phyloP scores from a whole-genome alignment of 2,329 filamentous ascomycete species.

The Nemania sp. region DNA sequence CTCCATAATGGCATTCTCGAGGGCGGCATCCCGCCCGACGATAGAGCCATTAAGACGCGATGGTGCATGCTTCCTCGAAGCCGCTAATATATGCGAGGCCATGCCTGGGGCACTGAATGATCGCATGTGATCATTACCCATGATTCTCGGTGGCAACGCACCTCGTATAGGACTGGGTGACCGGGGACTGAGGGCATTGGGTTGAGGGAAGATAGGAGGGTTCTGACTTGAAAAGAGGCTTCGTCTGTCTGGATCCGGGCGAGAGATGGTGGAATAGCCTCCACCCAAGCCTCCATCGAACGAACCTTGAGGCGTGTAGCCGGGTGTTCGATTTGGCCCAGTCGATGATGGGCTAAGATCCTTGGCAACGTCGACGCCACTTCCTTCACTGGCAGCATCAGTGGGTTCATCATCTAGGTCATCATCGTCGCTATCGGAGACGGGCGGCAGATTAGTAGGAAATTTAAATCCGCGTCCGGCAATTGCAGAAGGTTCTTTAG shows the following conservation, averaged over 20 bases:
- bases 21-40: constrained; percentile 45
- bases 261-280: constrained; percentile 53
- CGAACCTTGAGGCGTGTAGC: constrained; percentile 62
- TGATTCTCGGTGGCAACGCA: constrained; percentile 56
- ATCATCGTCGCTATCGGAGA: constrained; percentile 47
- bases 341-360: constrained; percentile 60
- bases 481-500: constrained; percentile 29
- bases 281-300: constrained; percentile 54
- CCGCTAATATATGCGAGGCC: constrained; percentile 58
- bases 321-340: constrained; percentile 51
- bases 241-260: constrained; percentile 50
- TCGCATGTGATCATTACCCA: constrained; percentile 55
- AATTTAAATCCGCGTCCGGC: constrained; percentile 39
- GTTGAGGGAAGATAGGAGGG: constrained; percentile 59
- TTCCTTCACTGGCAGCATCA: constrained; percentile 57
- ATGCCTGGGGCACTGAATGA: constrained; percentile 65
- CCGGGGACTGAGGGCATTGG: constrained; percentile 63
- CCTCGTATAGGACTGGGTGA: constrained; percentile 74
- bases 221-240: constrained; percentile 57
- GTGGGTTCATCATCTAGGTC: constrained; percentile 47
- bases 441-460: constrained; percentile 37
- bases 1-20: constrained; percentile 53
- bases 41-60: constrained; percentile 47
- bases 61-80: constrained; percentile 43
- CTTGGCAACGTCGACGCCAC: constrained; percentile 67